Base-by-base conservation (phyloP, 1,284 basidiomycete genomes). In the Microbotryum scabiosae region DNA sequence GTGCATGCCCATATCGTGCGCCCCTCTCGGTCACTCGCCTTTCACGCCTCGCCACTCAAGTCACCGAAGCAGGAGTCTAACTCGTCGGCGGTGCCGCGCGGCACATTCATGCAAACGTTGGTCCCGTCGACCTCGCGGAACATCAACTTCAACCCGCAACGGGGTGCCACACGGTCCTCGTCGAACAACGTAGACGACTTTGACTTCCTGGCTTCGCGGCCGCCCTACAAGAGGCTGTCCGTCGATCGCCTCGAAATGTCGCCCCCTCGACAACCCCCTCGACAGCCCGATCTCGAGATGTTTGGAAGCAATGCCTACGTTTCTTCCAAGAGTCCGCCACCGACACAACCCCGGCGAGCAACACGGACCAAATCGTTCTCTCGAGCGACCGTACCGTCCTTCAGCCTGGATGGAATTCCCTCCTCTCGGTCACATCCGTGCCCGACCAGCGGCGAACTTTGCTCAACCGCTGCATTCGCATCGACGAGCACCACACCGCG, bases 211-310 rank as follows among this genome's bases (percentile, higher is more conserved):
- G 55, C 26, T 25, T 32, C 56, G 3, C 61, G 59, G 9, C 66
- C 63, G 4, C 66, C 66, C 0, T 54, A 56, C 25, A 68, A 68
- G 56, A 61, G 63, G 48, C 41, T 68, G 12, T 65, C 66, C 47
- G 56, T 68, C 30, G 66, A 68, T 18, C 56, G 63, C 0, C 56
- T 64, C 5, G 56, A 46, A 28, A 48, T 32, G 54, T 48, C 46
- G 26, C 44, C 14, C 26, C 48, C 45, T 56, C 47, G 30, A 32
- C 51, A 32, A 20, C 44, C 14, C 26, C 48, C 45, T 56, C 47
- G 30, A 32, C 51, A 32, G 25, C 36, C n/a, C 49, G 56, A 32
- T 56, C 60, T 59, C 16, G 61, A 58, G 7, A 56, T 63, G 21
- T 66, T 66, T n/a, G 64, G 64, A 4, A 61, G 59, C 56, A 1